Evolutionary conservation across 2,329 filamentous ascomycete genomes (phyloP).

Genomic region (Teratosphaeriaceae sp.): DNA sequence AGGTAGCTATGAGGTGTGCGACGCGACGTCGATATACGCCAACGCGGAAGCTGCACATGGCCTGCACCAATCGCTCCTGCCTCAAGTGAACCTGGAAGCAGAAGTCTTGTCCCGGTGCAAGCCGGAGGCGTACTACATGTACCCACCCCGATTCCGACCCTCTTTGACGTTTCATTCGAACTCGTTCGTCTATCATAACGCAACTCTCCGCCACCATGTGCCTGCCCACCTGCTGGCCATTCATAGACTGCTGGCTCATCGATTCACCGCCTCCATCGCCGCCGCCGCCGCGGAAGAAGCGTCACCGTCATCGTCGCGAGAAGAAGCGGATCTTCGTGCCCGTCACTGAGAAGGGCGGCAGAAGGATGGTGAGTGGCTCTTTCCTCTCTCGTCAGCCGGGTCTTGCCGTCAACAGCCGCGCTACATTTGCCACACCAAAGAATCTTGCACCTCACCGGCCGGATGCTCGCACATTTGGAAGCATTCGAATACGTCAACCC

Average conservation of each 20-base stretch:
- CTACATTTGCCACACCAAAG: conserved; percentile 3
- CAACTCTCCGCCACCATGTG: conserved; percentile 4
- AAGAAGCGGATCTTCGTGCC: conserved; percentile 2
- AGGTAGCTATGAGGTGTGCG: neutral
- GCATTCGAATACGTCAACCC: neutral
- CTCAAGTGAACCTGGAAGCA: too few species aligned
- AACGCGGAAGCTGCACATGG: too few species aligned
- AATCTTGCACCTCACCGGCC: neutral
- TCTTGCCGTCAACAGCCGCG: neutral
- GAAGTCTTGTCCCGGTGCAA: too few species aligned
- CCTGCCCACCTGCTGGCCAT: conserved; percentile 22
- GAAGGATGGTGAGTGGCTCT: conserved; percentile 5
- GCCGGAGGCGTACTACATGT: too few species aligned
- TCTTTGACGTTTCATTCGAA: too few species aligned
- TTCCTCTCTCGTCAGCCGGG: conserved; percentile 5
- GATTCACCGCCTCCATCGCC: conserved; percentile 14
- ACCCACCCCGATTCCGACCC: too few species aligned
- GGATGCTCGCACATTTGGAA: neutral
- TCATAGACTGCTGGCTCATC: conserved; percentile 23
- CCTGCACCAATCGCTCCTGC: too few species aligned
- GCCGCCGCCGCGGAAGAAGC: conserved; percentile 11
- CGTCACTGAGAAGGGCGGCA: neutral
- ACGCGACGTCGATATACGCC: too few species aligned
- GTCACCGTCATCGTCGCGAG: conserved; percentile 1
- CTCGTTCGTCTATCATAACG: too few species aligned